Conservation (phyloP, 1,284 basidiomycete genomes). For the Leccinum pallidistipes region DNA sequence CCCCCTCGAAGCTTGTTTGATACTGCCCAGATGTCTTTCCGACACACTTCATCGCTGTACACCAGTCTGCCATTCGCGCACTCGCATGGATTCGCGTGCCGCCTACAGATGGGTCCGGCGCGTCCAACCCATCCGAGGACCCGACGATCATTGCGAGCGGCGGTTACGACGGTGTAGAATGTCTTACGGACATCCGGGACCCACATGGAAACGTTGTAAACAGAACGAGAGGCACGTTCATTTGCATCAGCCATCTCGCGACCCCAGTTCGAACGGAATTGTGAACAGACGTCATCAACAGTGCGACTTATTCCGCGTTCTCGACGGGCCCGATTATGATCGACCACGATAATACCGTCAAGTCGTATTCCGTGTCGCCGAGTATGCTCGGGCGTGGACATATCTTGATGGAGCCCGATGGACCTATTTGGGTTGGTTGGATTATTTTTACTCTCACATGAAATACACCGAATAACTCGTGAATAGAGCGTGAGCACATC, state of each 20-base stretch:
- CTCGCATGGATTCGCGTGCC: constrained; percentile 74
- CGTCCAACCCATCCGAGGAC: constrained; percentile 47
- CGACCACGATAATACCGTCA: constrained; percentile 77
- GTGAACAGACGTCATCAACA: constrained; percentile 63
- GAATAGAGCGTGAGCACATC: constrained; percentile 70
- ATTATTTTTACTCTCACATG: neutral
- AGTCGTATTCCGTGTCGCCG: constrained; percentile 68
- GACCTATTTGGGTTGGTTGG: constrained; percentile 72
- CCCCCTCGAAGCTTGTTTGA: neutral
- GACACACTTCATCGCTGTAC: constrained; percentile 67
- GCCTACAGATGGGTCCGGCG: constrained; percentile 48
- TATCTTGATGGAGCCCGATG: constrained; percentile 66
- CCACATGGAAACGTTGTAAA: constrained; percentile 63
- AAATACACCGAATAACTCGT: neutral
- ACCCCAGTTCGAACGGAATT: neutral
- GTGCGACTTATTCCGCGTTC: constrained; percentile 64
- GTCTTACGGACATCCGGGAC: constrained; percentile 73
- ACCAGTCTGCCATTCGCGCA: constrained; percentile 78
- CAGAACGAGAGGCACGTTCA: constrained; percentile 63
- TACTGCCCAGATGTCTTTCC: constrained; percentile 49
- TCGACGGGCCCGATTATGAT: constrained; percentile 67
- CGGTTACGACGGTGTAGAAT: constrained; percentile 76
- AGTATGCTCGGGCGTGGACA: constrained; percentile 75
- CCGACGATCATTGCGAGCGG: constrained; percentile 74
- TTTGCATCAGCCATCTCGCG: neutral